Evolutionary conservation across 1,284 basidiomycete genomes (phyloP), one percentile per base, ranked within the genome.

Genomic region (Malassezia yamatoensis): DNA sequence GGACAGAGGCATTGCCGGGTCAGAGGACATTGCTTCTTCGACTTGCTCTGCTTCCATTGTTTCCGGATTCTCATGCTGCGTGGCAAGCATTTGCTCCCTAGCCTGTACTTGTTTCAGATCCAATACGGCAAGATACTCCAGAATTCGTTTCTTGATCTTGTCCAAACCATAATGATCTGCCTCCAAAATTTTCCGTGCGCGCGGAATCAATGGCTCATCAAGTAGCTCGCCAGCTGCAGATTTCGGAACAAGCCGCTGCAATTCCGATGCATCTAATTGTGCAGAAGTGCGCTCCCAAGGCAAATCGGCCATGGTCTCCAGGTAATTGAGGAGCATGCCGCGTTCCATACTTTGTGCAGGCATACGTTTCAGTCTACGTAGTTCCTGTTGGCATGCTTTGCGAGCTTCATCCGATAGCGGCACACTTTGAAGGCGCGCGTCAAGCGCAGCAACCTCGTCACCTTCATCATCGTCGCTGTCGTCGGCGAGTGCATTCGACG

Each of bases 121-220:
- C 9, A 77, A 64, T 32, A 78, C 77, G 24, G 77, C 77, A 7
- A 78, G 64, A 56, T 77, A 78, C 58, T 78, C 77, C 43, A 78
- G 67, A 18, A 78, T 63, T 13, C 77, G 72, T 59, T 75, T 76
- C 67, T 78, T 78, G 62, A 78, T 72, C 59, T 77, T 77, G 18
- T 77, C 76, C 13, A 78, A 63, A 11, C 77, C 77, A 49, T 74
- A 78, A 60, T 78, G 77, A 51, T 78, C 77, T 15, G 75, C 70
- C 54, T 78, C 75, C 18, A 78, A 68, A 48, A 75, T 72, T 20
- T 65, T 54, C 18, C 64, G 56, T 21, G 72, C 68, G 29, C 70
- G 63, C 29, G 61, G 60, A 4, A 75, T 67, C 35, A 76, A 59
- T 45, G 66, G 65, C 52, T 73, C 66, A 24, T 61, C 48, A 40